Evolutionary conservation across 73 alveolate species (phyloP).

Genomic region (Blepharisma japonicum): DNA sequence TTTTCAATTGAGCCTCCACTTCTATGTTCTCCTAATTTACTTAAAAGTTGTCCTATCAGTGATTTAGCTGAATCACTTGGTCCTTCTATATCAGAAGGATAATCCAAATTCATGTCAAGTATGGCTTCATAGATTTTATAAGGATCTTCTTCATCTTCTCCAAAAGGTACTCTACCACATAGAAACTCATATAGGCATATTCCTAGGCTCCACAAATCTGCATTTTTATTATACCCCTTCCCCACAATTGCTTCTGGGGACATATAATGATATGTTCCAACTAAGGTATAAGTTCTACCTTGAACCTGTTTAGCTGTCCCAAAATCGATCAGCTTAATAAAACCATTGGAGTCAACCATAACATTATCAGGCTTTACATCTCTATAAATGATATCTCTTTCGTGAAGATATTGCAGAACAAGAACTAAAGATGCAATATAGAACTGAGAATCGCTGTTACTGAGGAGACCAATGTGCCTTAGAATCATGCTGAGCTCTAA

Average conservation of each 20-base stretch:
- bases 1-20: constrained; percentile 47
- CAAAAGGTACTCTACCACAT: constrained; percentile 54
- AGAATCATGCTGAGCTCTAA: constrained; percentile 62
- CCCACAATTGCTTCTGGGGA: constrained; percentile 78
- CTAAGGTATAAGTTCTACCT: constrained; percentile 45
- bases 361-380: constrained; percentile 78
- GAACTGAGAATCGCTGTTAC: constrained; percentile 49
- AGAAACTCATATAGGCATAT: constrained; percentile 51
- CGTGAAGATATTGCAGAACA: constrained; percentile 69
- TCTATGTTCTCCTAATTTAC: constrained; percentile 60
- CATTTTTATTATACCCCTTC: constrained; percentile 63
- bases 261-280: constrained; percentile 62
- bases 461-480: constrained; percentile 59
- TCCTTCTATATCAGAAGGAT: constrained; percentile 38
- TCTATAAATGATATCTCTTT: constrained; percentile 53
- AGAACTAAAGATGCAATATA: constrained; percentile 45
- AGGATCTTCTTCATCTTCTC: constrained; percentile 45
- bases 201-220: constrained; percentile 81
- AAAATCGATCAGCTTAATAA: constrained; percentile 62
- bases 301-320: constrained; percentile 50
- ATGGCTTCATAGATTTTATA: constrained; percentile 31
- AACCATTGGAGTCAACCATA: constrained; percentile 69
- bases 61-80: constrained; percentile 42
- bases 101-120: constrained; percentile 16
- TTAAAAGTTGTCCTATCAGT: constrained; percentile 43